A percentile compares a stretch with the other conserved stretches of the same genome.
Conservation (phyloP, 2,329 filamentous ascomycete genomes). For the Oidium heveae region DNA sequence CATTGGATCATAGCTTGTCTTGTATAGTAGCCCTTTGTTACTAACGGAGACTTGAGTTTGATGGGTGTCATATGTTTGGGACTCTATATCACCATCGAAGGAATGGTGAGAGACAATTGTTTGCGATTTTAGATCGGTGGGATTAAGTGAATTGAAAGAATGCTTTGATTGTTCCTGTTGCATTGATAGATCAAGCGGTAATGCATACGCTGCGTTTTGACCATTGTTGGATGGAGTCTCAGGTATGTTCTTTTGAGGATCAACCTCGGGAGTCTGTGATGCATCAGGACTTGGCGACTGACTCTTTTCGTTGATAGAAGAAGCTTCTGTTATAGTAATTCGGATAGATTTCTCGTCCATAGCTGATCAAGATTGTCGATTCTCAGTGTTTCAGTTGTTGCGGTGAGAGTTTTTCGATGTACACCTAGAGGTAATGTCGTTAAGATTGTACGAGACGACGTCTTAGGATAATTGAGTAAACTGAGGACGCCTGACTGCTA, state of each 20-base stretch:
- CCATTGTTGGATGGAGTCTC: too few species aligned
- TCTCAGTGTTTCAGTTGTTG: too few species aligned
- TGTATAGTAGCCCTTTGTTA: constrained; percentile 3
- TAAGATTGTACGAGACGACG: too few species aligned
- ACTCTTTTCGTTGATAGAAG: constrained; percentile 2
- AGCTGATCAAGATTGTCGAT: not conserved
- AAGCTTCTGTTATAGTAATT: constrained; percentile 3
- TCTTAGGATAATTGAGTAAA: too few species aligned
- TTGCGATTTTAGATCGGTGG: constrained; percentile 66
- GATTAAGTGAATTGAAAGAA: not conserved
- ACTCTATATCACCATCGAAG: constrained; percentile 4
- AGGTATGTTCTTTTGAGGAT: not conserved
- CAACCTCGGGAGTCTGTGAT: constrained; percentile 33
- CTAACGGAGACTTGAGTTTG: constrained; percentile 2
- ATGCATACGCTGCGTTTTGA: constrained; percentile 1
- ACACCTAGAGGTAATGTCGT: too few species aligned
- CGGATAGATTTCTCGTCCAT: constrained; percentile 4
- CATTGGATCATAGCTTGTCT: constrained; percentile 4
- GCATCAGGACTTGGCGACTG: constrained; percentile 14
- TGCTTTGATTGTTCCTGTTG: constrained; percentile 4
- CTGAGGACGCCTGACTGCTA: too few species aligned
- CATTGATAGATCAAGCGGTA: constrained; percentile 2
- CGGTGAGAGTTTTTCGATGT: too few species aligned
- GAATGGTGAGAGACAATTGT: constrained; percentile 34
- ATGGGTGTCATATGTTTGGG: constrained; percentile 4